phyloP scores from a whole-genome alignment of 805 yeast genomes.

The Zygotorulaspora sp. region DNA sequence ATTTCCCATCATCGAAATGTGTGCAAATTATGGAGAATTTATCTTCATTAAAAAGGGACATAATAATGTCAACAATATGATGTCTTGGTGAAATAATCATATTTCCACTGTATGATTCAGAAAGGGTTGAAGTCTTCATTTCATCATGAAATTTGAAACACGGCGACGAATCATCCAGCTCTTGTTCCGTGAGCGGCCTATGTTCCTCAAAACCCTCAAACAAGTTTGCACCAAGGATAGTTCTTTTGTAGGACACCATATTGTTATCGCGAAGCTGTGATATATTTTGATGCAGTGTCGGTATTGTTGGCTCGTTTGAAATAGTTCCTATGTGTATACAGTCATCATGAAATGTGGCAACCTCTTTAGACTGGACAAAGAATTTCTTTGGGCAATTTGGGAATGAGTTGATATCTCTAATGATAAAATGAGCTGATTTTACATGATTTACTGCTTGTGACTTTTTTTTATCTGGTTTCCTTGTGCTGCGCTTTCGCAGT shows the following conservation, averaged over 20 bases:
- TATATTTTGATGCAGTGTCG: conserved; percentile 15
- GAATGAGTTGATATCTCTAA: background rate
- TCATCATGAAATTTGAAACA: conserved; percentile 21
- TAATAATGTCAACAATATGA: conserved; percentile 27
- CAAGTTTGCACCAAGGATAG: conserved; percentile 25
- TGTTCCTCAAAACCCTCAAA: conserved; percentile 19
- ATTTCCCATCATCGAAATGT: conserved; percentile 15
- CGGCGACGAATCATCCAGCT: conserved; percentile 21
- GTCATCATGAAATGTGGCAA: conserved; percentile 16
- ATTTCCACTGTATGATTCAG: conserved; percentile 9
- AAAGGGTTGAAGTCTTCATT: conserved; percentile 6
- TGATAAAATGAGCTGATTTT: background rate
- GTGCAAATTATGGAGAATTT: conserved; percentile 19
- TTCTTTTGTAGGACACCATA: conserved; percentile 9
- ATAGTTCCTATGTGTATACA: conserved; percentile 4
- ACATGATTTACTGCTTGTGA: background rate
- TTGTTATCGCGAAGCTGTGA: conserved; percentile 7
- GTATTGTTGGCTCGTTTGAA: conserved; percentile 7
- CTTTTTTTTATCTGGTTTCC: background rate
- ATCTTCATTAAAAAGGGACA: conserved; percentile 21
- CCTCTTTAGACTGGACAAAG: conserved; percentile 19
- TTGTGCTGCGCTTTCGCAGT: too few species aligned
- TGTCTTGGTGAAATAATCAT: conserved; percentile 31
- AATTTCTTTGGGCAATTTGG: conserved; percentile 14
- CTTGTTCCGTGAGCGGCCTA: conserved; percentile 20